phyloP scores from a whole-genome alignment of 2,329 filamentous ascomycete genomes.

The Fusarium annulatum region DNA sequence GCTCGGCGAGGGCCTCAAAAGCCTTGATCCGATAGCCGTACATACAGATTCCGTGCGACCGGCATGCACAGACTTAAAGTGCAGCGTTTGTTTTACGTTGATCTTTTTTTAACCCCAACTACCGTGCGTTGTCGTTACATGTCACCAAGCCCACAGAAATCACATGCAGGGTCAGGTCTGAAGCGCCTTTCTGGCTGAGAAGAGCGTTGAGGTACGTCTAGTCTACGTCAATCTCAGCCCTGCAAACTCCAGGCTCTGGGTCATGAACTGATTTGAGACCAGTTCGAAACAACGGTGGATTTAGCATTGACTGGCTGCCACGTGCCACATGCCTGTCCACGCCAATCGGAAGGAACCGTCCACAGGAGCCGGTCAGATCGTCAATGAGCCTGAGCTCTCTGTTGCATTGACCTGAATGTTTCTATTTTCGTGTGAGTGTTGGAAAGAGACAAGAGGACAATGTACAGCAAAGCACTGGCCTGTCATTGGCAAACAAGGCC shows the following conservation, averaged over 20 bases:
- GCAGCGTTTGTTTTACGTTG: slow-evolving; percentile 12
- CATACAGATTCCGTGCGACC: slow-evolving; percentile 15
- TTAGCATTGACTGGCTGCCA: slow-evolving; percentile 39
- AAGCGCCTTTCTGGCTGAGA: slow-evolving; percentile 1
- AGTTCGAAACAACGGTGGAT: slow-evolving; percentile 40
- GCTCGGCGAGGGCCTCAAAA: not conserved
- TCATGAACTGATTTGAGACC: slow-evolving; percentile 43
- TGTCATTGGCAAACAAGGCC: not conserved
- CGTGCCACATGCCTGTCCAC: slow-evolving; percentile 36
- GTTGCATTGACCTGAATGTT: not conserved
- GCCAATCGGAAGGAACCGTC: slow-evolving; percentile 37
- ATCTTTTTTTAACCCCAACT: slow-evolving; percentile 2
- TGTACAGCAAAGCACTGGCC: not conserved
- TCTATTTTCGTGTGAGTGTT: not conserved
- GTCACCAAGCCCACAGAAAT: slow-evolving; percentile 16
- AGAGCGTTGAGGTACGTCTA: slow-evolving; percentile 5
- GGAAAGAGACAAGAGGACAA: not conserved
- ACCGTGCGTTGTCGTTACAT: slow-evolving; percentile 5
- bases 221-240: slow-evolving; percentile 23
- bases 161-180: slow-evolving; percentile 9
- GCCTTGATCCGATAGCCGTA: slow-evolving; percentile 3
- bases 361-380: slow-evolving; percentile 5
- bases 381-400: slow-evolving; percentile 4
- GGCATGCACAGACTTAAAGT: slow-evolving; percentile 22
- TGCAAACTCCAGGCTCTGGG: slow-evolving; percentile 12